Base-by-base conservation (phyloP, 495 filamentous ascomycete species). In the Trichocladium antarcticum region DNA sequence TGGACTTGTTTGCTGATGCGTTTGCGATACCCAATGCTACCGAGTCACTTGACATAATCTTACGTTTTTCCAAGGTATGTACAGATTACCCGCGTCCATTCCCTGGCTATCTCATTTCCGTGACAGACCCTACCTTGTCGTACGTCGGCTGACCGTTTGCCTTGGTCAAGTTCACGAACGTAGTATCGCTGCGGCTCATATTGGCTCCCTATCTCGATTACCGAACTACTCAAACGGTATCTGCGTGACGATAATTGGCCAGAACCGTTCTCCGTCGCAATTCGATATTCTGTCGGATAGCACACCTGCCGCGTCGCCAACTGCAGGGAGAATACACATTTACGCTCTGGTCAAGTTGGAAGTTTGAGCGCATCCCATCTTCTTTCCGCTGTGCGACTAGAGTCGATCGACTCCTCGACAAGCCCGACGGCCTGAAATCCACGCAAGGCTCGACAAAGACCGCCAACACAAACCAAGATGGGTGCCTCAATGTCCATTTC, bases 401-500 rank as follows among this genome's bases (percentile, higher is more conserved):
- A 6, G n/a, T 20, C 5, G 6, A 8, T 21, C 37, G 16, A 39
- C 16, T 10, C 14, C 20, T 4, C 24, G 34, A 34, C 7, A 40
- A 6, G 2, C 29, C 28, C 14, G 31, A 35, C n/a, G n/a, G n/a
- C n/a, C n/a, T n/a, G 12, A 32, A 5, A 10, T 32, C 10, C n/a
- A 12, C 37, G 11, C 12, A 22, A 34, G 20, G 17, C 37, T 49
- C 45, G 40, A 41, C 54, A 19, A 48, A 21, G 37, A 42, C 49
- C 49, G 39, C 8, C 0, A 32, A 21, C 20, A 1, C 19, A 21
- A 21, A 20, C 15, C 45, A 62, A 40, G 1, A 64, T 64, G 61
- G 61, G 61, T 35, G 51, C 49, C 45, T 24, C 49, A 2, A 8
- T 58, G 29, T 64, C 60, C 14, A 40, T 58, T 28, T 51, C 54